A percentile compares a stretch with the other conserved stretches of the same genome.
Evolutionary conservation across 257 asterid species (phyloP).

Genomic region (Petrea volubilis): DNA sequence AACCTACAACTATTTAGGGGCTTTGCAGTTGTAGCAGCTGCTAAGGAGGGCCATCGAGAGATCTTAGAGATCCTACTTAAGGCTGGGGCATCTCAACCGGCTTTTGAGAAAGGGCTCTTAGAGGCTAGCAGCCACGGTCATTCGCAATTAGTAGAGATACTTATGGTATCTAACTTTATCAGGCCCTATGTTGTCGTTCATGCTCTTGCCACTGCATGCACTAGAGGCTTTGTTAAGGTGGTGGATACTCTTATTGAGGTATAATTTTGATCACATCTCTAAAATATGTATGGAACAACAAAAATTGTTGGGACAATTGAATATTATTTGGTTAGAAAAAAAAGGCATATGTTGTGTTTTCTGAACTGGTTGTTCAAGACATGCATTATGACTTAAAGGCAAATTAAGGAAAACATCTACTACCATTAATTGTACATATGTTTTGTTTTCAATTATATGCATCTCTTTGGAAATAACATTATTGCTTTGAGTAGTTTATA

Average conservation of each 20-base stretch:
- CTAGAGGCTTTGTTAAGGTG: slow-evolving; percentile 67
- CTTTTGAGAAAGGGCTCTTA: slow-evolving; percentile 82
- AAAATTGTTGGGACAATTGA: background rate
- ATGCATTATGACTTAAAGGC: slow-evolving; percentile 2
- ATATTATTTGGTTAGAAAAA: slow-evolving; percentile 6
- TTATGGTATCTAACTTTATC: slow-evolving; percentile 72
- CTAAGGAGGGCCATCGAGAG: slow-evolving; percentile 68
- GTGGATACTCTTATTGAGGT: slow-evolving; percentile 68
- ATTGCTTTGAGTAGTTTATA: background rate
- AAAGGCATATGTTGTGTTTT: background rate
- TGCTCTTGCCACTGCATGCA: slow-evolving; percentile 75
- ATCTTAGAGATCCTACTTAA: slow-evolving; percentile 67
- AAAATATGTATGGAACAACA: background rate
- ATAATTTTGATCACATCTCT: background rate
- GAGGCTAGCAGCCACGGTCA: slow-evolving; percentile 80
- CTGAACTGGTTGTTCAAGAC: background rate
- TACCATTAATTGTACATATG: background rate
- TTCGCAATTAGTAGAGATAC: slow-evolving; percentile 51
- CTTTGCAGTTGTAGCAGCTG: slow-evolving; percentile 65
- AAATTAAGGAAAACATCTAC: background rate
- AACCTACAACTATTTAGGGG: slow-evolving; percentile 71
- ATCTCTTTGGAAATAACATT: background rate
- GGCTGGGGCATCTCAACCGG: slow-evolving; percentile 84
- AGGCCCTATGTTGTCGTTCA: slow-evolving; percentile 70
- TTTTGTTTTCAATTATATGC: background rate